Conservation (phyloP, 1,284 basidiomycete genomes). For the Fomitopsis pinicola region DNA sequence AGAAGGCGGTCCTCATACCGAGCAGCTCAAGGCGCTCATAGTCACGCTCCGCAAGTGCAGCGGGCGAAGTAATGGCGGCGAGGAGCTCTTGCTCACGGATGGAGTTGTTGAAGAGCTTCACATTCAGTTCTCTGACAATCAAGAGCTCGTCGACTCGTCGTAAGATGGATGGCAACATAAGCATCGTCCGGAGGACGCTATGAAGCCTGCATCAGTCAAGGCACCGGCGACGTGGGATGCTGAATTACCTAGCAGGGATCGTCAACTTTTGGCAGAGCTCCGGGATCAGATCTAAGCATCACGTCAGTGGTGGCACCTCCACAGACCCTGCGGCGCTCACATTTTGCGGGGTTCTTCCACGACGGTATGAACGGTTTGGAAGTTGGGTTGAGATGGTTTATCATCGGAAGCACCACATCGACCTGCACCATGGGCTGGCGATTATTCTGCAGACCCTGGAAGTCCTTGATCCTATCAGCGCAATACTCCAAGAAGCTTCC, state of each 20-base stretch:
- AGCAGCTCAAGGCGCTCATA: conserved; percentile 81
- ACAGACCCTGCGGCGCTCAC: conserved; percentile 27
- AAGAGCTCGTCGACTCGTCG: conserved; percentile 66
- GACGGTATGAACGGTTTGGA: conserved; percentile 35
- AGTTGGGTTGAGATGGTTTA: conserved; percentile 51
- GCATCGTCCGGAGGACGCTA: conserved; percentile 61
- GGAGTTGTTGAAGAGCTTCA: conserved; percentile 55
- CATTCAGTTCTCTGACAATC: conserved; percentile 73
- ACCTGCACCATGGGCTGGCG: conserved; percentile 74
- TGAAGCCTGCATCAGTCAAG: conserved; percentile 1
- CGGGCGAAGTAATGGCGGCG: conserved; percentile 62
- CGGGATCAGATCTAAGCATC: conserved; percentile 63
- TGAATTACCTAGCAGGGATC: conserved; percentile 63
- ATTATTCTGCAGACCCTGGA: conserved; percentile 55
- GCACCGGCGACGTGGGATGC: not conserved
- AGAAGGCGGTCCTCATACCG: conserved; percentile 37
- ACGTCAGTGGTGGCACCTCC: not conserved
- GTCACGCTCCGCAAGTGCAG: conserved; percentile 61
- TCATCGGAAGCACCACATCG: conserved; percentile 38
- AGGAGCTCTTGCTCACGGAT: conserved; percentile 59
- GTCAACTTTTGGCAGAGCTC: conserved; percentile 70
- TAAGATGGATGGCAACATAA: conserved; percentile 69
- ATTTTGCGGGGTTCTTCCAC: conserved; percentile 47
- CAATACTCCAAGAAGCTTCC: conserved; percentile 61
- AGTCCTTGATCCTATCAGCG: conserved; percentile 52